phyloP scores from a whole-genome alignment of 768 basidiomycete species.

The Suillus alpinus region DNA sequence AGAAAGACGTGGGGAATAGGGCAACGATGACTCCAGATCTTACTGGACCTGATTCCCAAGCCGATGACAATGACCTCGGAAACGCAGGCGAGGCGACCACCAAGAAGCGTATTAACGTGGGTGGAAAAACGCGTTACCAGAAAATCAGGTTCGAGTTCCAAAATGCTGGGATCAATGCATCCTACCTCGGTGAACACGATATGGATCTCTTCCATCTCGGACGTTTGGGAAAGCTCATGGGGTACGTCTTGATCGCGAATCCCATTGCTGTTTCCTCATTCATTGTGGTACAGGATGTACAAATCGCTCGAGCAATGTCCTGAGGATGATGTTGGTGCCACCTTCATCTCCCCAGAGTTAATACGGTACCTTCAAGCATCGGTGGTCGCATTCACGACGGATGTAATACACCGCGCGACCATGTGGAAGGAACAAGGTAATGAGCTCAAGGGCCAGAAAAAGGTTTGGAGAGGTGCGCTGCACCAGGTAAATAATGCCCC shows the following conservation, averaged over 20 bases:
- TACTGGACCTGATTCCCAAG: constrained; percentile 9
- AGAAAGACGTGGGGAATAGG: constrained; percentile 10
- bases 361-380: constrained; percentile 45
- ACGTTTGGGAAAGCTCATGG: constrained; percentile 37
- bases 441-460: constrained; percentile 54
- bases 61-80: constrained; percentile 8
- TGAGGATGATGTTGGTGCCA: constrained; percentile 17
- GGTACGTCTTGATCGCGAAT: constrained; percentile 32
- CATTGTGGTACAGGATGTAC: constrained; percentile 19
- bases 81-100: constrained; percentile 6
- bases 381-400: constrained; percentile 49
- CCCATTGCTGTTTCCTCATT: constrained; percentile 18
- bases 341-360: constrained; percentile 33
- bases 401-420: constrained; percentile 49
- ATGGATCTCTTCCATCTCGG: constrained; percentile 42
- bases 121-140: constrained; percentile 36
- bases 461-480: constrained; percentile 49
- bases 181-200: constrained; percentile 39
- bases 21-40: constrained; percentile 5
- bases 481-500: neutral
- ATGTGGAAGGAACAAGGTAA: constrained; percentile 58
- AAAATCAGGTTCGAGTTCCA: constrained; percentile 42
- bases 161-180: constrained; percentile 43
- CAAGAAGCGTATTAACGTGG: constrained; percentile 30
- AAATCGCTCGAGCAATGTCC: constrained; percentile 25